A percentile compares a stretch with the other conserved stretches of the same genome.
These are phyloP conservation scores for Gnomoniopsis smithogilvyi DNA, from an alignment of 2,329 filamentous ascomycete genomes.

Conservation along the genomic window DNA sequence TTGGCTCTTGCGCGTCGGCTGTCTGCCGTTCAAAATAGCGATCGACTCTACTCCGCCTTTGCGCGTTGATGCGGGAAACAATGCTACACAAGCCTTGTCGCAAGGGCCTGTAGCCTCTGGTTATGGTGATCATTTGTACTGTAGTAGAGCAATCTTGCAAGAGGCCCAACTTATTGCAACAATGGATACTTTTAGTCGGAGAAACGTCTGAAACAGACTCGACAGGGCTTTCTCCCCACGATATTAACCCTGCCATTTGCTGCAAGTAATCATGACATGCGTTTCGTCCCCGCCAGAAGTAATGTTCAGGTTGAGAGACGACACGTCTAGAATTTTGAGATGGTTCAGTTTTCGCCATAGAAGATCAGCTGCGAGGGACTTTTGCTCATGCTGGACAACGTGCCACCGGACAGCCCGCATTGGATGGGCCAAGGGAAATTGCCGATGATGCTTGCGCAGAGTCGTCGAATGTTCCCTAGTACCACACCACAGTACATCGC, in stretches of 20 bases:
- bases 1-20: slow-evolving; percentile 5
- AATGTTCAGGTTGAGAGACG: slow-evolving; percentile 6
- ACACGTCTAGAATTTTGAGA: neutral
- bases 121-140: neutral
- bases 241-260: slow-evolving; percentile 13
- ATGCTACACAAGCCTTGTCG: neutral
- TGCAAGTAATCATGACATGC: slow-evolving; percentile 10
- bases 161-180: neutral
- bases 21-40: slow-evolving; percentile 1
- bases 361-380: neutral
- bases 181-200: neutral
- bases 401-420: neutral
- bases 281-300: slow-evolving; percentile 4
- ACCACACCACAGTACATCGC: neutral
- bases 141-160: neutral
- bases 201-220: slow-evolving; percentile 14
- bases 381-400: neutral
- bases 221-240: slow-evolving; percentile 15
- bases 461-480: neutral
- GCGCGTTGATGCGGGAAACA: neutral
- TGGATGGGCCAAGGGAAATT: neutral
- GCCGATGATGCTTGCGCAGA: neutral
- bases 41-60: neutral
- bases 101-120: neutral
- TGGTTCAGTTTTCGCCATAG: neutral